Base-by-base conservation (phyloP, 345 rosid genomes). In the Acer negundo region DNA sequence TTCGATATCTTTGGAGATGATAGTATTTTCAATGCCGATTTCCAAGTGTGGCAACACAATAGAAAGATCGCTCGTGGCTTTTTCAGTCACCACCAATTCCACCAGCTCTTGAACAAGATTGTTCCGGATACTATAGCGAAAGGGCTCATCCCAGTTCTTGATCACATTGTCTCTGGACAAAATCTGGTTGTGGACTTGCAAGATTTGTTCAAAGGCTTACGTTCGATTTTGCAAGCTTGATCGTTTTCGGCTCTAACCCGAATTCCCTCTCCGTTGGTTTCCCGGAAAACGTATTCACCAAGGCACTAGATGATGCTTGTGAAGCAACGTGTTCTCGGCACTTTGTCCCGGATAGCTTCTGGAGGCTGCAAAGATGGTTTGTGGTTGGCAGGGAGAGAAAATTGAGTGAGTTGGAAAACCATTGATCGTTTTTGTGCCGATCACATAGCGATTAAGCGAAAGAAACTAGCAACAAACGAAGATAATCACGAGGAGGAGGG, bases 61-160 rank as follows among this genome's bases (percentile, higher is more conserved):
- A 58, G 46, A 15, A 47, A 35, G 2, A 44, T 40, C 3, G 2
- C 31, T 7, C 35, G 79, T 8, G 42, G 26, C 20, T 76, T 58
- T 61, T 22, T 76, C 3, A 46, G 79, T 16, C 74, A 76, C 24
- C 72, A 68, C 11, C 12, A 17, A 19, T 68, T 71, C 63, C 80
- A 66, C 28, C 71, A 72, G 28, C 44, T 22, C 26, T 49, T 72
- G 49, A 10, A 35, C 5, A 64, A 72, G 56, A 59, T 59, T 3
- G 19, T 76, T 28, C 67, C 20, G 15, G 67, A 59, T 2, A 68
- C 53, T 31, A 6, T 81, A 13, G 19, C 0, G 72, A 70, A 66
- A 62, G 78, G 76, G 61, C 65, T 81, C n/a, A 69, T 73, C 51
- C 78, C 78, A 16, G 71, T 70, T 56, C 78, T 81, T 26, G 76